These are phyloP conservation scores for Cryptococcus sp. DNA, from an alignment of 1,284 basidiomycete genomes.

Conservation along the genomic window DNA sequence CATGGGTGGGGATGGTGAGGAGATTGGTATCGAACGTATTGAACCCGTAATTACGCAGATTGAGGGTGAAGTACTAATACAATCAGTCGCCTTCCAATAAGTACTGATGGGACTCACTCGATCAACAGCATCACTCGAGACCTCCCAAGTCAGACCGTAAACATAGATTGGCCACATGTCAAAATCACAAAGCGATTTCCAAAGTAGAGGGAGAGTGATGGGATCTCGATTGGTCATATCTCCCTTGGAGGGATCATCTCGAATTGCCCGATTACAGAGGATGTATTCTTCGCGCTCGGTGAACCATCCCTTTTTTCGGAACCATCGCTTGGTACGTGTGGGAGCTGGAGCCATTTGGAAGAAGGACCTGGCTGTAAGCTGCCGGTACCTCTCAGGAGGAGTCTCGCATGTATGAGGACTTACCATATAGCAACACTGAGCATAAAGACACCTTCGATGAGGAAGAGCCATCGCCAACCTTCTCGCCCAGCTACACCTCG, in stretches of 20 bases:
- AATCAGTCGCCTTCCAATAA: background rate
- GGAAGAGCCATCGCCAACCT: conserved; percentile 44
- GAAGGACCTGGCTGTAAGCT: conserved; percentile 23
- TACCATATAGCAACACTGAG: conserved; percentile 35
- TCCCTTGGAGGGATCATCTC: background rate
- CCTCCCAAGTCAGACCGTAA: conserved; percentile 12
- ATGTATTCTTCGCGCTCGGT: conserved; percentile 24
- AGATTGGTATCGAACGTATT: conserved; percentile 60
- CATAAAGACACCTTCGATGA: conserved; percentile 37
- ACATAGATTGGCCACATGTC: conserved; percentile 56
- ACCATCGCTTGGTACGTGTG: conserved; percentile 35
- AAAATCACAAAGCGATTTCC: conserved; percentile 51
- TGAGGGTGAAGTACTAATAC: conserved; percentile 58
- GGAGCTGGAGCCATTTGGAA: conserved; percentile 44
- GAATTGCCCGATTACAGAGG: background rate
- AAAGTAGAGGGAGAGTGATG: conserved; percentile 55
- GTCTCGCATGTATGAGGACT: no score
- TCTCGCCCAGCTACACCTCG: conserved; percentile 29
- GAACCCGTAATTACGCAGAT: conserved; percentile 55
- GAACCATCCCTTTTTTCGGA: conserved; percentile 46
- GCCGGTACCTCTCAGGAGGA: no score
- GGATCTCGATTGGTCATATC: conserved; percentile 73
- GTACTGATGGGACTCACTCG: background rate
- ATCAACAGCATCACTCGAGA: background rate
- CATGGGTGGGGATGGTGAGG: conserved; percentile 51